Evolutionary conservation across 1,139 yeast species (phyloP), one percentile per base, ranked within the genome.

Genomic region (Sugiyamaella castrensis): DNA sequence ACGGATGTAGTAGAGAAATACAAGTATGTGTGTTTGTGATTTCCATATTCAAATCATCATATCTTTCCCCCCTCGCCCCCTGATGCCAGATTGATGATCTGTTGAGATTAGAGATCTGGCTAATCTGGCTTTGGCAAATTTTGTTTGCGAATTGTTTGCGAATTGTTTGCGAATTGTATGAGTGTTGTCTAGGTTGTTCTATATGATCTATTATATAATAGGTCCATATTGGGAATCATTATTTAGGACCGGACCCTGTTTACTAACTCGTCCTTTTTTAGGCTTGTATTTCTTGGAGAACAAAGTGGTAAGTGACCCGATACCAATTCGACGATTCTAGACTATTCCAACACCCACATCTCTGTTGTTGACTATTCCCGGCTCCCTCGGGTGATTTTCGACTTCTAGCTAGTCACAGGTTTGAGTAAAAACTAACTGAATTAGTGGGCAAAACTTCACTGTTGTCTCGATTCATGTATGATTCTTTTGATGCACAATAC

Each of bases 381-480:
- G 39, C 8, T 16, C n/a, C 24, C 16, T 28, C n/a, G 29, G 24
- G 35, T 12, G 29, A 33, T 12, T 13, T 16, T 32, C 41, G 30
- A 36, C 12, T 29, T n/a, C n/a, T n/a, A n/a, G n/a, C n/a, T n/a
- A n/a, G n/a, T n/a, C n/a, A n/a, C n/a, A n/a, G n/a, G n/a, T n/a
- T n/a, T n/a, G n/a, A 36, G n/a, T 11, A 9, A 11, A 16, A 27
- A 24, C 28, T 29, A n/a, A 10, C 34, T 12, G 15, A 11, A 15
- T 15, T 40, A 72, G 92, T 92, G 43, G 98, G 98, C 37, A 92
- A 92, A 68, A 92, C 98, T 8, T 91, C 98, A 7, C 77, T 92
- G 53, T 87, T 92, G 60, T 89, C 98, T 15, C 75, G 98, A 56
- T 92, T 92, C 71, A 92, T 92, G 98, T 91, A 92, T 67, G 98